Base-by-base conservation (phyloP, 805 yeast species). In the Candida germanica region DNA sequence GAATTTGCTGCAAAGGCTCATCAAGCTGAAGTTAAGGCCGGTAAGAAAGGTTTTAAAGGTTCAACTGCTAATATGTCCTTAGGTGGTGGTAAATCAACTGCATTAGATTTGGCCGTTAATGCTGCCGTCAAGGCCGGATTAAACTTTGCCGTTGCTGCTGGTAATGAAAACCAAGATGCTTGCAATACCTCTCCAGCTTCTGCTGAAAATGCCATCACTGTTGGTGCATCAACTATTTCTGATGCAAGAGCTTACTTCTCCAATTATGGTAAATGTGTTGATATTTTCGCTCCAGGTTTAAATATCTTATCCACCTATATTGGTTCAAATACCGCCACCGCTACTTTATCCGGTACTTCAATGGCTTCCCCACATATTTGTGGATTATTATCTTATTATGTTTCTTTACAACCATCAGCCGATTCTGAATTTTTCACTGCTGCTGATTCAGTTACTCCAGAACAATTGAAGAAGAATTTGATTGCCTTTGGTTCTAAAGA, bases 281-380 rank as follows among this genome's bases (percentile, higher is more conserved):
- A 91, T 57, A 83, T 91, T 47, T 91, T 87, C 58, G 98, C 95
- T 19, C 98, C 98, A 16, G 98, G 98, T 55, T 81, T 87, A 53
- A 83, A 87, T 59, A 79, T 91, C 43, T 71, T 83, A 48, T 87
- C 96, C 29, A 83, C 91, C 25, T 85, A 83, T 59, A 84, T 81
- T 58, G 93, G 94, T 29, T 79, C 87, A 3, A 71, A 74, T 35
- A 63, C 77, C 36, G 85, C 88, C 28, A 83, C 91, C 48, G 88
- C 93, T 29, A 77, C 86, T 26, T 71, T 85, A 58, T 84, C 95
- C 25, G 98, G 98, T 65, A 91, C 97, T 8, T 91, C 98, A 11
- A 91, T 91, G 98, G 96, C 98, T 15, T 84, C 97, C 25, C 98
- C 98, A 30, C 96, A 88, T 56, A 89, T 89, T 49, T 82, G 88